These are phyloP conservation scores for Aspergillus costaricaensis DNA, from an alignment of 2,329 filamentous ascomycete genomes.

Conservation along the genomic window DNA sequence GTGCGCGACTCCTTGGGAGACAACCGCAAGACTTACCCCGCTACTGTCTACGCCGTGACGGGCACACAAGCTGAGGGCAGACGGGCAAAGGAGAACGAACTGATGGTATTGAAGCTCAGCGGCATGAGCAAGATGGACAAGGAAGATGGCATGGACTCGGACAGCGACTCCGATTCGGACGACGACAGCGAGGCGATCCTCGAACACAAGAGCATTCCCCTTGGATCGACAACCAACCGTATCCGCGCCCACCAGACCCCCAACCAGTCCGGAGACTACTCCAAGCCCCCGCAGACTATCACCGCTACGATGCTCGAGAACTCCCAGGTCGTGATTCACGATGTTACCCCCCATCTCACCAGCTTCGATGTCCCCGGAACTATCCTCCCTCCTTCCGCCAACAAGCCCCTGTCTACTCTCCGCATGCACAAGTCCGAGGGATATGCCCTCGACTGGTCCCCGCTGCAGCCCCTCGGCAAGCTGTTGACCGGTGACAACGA, in stretches of 20 bases:
- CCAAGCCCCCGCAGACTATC: conserved; percentile 74
- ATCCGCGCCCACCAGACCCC: conserved; percentile 84
- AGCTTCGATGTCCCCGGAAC: conserved; percentile 90
- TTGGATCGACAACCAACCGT: conserved; percentile 87
- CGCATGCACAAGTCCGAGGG: conserved; percentile 91
- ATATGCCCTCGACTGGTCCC: conserved; percentile 97
- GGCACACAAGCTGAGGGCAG: conserved; percentile 85
- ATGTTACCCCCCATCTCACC: conserved; percentile 83
- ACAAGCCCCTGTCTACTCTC: conserved; percentile 84
- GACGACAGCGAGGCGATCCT: conserved; percentile 86
- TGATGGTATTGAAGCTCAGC: conserved; percentile 96
- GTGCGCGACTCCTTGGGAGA: conserved; percentile 83
- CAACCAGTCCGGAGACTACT: conserved; percentile 62
- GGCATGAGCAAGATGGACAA: conserved; percentile 85
- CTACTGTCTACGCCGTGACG: conserved; percentile 90
- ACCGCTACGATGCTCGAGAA: conserved; percentile 93
- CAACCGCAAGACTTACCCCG: conserved; percentile 87
- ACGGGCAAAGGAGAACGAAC: conserved; percentile 80
- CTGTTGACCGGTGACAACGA: conserved; percentile 89
- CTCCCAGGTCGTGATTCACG: conserved; percentile 84
- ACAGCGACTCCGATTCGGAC: conserved; percentile 69
- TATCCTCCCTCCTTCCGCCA: conserved; percentile 75
- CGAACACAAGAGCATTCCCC: conserved; percentile 84
- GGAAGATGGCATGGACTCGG: conserved; percentile 67
- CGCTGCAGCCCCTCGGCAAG: conserved; percentile 75